phyloP scores from a whole-genome alignment of 768 basidiomycete species.

The Pluteus cervinus region DNA sequence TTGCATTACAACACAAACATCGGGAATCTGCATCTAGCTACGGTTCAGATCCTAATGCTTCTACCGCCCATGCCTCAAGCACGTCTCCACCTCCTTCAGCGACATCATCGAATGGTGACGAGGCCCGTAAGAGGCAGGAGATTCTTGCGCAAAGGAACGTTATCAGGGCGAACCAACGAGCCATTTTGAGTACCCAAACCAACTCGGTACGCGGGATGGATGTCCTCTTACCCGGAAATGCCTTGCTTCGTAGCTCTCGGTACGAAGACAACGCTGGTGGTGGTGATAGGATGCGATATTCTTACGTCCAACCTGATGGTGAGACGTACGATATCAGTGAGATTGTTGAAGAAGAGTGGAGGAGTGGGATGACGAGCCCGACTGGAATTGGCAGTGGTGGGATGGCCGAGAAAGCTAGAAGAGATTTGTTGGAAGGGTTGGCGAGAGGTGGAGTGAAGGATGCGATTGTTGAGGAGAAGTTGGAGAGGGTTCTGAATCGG shows the following conservation, averaged over 20 bases:
- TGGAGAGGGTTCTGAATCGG: slow-evolving; percentile 71
- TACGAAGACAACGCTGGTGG: slow-evolving; percentile 57
- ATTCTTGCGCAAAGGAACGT: slow-evolving; percentile 92
- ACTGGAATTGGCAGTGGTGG: too few species aligned
- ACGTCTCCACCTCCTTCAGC: too few species aligned
- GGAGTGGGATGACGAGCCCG: too few species aligned
- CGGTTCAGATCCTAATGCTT: slow-evolving; percentile 52
- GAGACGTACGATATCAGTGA: slow-evolving; percentile 92
- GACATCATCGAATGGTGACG: slow-evolving; percentile 14
- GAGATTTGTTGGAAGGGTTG: slow-evolving; percentile 68
- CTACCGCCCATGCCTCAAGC: too few species aligned
- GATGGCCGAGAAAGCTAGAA: slow-evolving; percentile 43
- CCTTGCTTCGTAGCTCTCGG: slow-evolving; percentile 78
- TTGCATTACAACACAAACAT: slow-evolving; percentile 68
- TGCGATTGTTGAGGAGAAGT: slow-evolving; percentile 52
- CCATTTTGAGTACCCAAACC: slow-evolving; percentile 73
- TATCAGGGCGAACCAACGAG: slow-evolving; percentile 78
- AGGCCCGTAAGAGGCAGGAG: slow-evolving; percentile 52
- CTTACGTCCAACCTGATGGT: slow-evolving; percentile 87
- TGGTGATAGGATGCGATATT: slow-evolving; percentile 87
- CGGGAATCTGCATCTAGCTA: slow-evolving; percentile 63
- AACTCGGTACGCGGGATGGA: slow-evolving; percentile 89
- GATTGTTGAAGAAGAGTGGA: slow-evolving; percentile 85
- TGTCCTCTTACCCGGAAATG: slow-evolving; percentile 79
- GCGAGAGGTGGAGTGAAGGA: slow-evolving; percentile 52